Base-by-base conservation (phyloP, 179 eudicot genomes). In the Beta corolliflora region DNA sequence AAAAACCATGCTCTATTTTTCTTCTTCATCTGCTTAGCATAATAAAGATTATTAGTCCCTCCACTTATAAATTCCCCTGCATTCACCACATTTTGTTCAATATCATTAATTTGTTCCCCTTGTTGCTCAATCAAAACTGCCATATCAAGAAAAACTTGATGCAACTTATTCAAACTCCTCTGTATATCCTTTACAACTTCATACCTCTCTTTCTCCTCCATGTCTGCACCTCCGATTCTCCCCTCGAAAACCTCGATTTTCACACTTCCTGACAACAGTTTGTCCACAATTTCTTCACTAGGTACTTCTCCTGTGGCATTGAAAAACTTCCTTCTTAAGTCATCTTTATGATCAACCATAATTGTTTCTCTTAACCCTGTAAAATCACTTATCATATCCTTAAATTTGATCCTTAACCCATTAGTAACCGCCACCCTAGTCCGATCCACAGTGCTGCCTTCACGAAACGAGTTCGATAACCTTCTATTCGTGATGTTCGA, bases 131-230 rank as follows among this genome's bases (percentile, higher is more conserved):
- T 88, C 87, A 92, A 67, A 46, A 92, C 90, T 50, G 94, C 93
- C 94, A 92, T 90, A 64, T 92, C 93, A 58, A 92, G 93, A 83
- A 92, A 92, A 31, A 92, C 90, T 67, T 92, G 94, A 82, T 92
- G 97, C 50, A 92, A 71, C 81, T 85, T 86, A 72, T 81, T 86
- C 88, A 92, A 81, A 45, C 97, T 92, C 61, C 83, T 90, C 85
- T 89, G 88, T 44, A 92, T 89, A 63, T 91, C 93, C 85, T 72
- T 81, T 11, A 86, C 91, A 48, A 87, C 92, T 68, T 89, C 94
- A 83, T 91, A 81, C 84, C 94, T 91, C 74, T 89, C 90, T 36
- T 82, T 82, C 19, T 83, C 89, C 84, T 87, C 91, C 83, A 75
- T 69, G 56, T 77, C 83, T 61, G 82, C 2, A 1, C 81, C 88